Evolutionary conservation across 2,329 filamentous ascomycete species (phyloP), one percentile per base, ranked within the genome.

Genomic region (Colletotrichum orchidophilum): DNA sequence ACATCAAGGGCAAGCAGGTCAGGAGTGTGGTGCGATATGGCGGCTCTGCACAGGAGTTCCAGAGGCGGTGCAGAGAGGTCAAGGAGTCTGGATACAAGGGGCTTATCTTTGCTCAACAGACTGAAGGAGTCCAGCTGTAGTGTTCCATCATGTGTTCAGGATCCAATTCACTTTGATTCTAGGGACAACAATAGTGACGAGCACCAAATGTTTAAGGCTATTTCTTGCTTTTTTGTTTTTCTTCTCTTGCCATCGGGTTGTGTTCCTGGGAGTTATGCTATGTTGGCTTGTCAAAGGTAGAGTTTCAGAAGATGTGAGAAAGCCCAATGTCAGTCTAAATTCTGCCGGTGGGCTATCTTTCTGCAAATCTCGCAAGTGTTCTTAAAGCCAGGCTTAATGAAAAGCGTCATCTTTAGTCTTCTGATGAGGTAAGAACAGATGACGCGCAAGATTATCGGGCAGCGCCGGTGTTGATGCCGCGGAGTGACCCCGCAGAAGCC

Each of bases 21-120:
- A 78, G 85, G 55, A 83, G 78, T 9, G 80, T 88, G 73, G 82
- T 82, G 3, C 77, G 86, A 55, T 88, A 87, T 68, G 81, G 80
- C 33, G 86, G 86, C 0, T 79, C 81, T 5, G 84, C 82, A 0
- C 79, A 81, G 0, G 85, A 81, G 2, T 88, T 83, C 73, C 76
- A 85, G 61, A 79, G 76, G 74, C 73, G 77, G 11, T 82, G 80
- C 42, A 75, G 80, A 24, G 79, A 78, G 18, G 79, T 81, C 5
- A 79, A 77, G 74, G 76, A 52, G 1, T 72, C 74, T 9, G 69
- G 65, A 0, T 79, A 80, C 24, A 71, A 72, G 2, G 74, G 75
- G 49, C 73, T 76, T 58, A 53, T 66, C 3, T n/a, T 46, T 46
- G 39, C 18, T 3, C n/a, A 18, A 8, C 39, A 46, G 39, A 18